Percentiles rank a stretch among this genome's conserved stretches.
These are phyloP conservation scores for Ambrosiella cleistominuta DNA, from an alignment of 2,329 filamentous ascomycete genomes.

Conservation along the genomic window DNA sequence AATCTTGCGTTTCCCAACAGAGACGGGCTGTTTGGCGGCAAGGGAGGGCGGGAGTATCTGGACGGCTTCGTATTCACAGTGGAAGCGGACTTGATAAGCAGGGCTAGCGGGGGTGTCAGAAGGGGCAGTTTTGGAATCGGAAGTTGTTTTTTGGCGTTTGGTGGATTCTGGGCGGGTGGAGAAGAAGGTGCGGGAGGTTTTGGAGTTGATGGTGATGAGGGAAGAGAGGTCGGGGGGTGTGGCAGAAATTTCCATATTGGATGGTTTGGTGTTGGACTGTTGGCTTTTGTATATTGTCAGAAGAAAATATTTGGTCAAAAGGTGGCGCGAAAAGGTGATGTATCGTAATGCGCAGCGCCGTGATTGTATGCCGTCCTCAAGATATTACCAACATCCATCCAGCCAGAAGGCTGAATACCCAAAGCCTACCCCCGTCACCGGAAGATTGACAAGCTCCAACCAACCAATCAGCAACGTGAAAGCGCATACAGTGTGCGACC, in stretches of 20 bases:
- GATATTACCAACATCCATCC: too few species aligned
- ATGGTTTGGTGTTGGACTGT: not conserved
- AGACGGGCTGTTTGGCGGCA: slow-evolving; percentile 56
- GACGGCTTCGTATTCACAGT: slow-evolving; percentile 60
- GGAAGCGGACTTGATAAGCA: slow-evolving; percentile 33
- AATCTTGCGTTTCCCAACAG: slow-evolving; percentile 8
- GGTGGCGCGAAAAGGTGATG: too few species aligned
- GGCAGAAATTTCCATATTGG: slow-evolving; percentile 8
- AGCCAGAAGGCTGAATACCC: not conserved
- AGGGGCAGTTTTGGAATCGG: slow-evolving; percentile 14
- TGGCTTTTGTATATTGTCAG: not conserved
- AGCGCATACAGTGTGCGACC: not conserved
- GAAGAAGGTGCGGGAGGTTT: slow-evolving; percentile 11
- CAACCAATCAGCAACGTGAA: not conserved
- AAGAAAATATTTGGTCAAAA: not conserved
- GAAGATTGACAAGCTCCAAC: not conserved
- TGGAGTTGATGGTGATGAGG: slow-evolving; percentile 13
- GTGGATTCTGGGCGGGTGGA: slow-evolving; percentile 13
- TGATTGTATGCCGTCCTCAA: too few species aligned
- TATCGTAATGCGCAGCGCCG: too few species aligned
- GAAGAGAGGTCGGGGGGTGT: slow-evolving; percentile 8
- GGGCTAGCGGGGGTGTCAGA: slow-evolving; percentile 9
- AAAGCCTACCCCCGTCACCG: not conserved
- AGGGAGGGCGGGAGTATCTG: slow-evolving; percentile 60
- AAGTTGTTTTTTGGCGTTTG: slow-evolving; percentile 25